Evolutionary conservation across 106 monocot species (phyloP), one percentile per base, ranked within the genome.

Genomic region (Chionographis japonica): DNA sequence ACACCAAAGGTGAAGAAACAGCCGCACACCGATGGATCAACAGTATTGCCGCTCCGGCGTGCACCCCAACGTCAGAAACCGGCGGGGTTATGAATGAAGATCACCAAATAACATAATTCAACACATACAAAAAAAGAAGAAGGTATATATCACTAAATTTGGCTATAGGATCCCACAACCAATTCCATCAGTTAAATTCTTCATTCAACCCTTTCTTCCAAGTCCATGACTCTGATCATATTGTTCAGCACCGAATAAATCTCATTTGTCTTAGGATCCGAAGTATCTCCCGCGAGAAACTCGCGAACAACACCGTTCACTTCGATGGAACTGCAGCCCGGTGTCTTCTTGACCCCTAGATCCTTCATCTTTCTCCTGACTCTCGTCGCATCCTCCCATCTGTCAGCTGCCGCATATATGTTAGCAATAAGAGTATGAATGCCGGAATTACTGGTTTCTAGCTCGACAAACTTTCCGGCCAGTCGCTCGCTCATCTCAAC

Each of bases 251-350:
- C 39, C 18, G 16, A 59, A 37, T 52, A 58, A 6, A 81, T 61
- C 46, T 68, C 62, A 36, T 51, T 12, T n/a, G 4, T 68, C 37
- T 58, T 66, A 15, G 72, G 64, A 56, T 75, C 65, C 41, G 60
- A 65, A 37, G 54, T 54, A 69, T 87, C 86, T 38, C 80, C 74
- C 2, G 71, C 67, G 13, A 78, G 14, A 65, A 84, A 88, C 68
- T 89, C 85, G 42, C 67, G 35, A 17, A 77, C 49, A 7, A 50
- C 17, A 35, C 76, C 77, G 67, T 68, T 62, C 19, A 83, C 58
- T 62, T 87, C 83, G 8, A 87, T 68, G 3, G 73, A 83, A 66
- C 87, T 87, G 60, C 76, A 83, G 12, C 80, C 83, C 8, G 80
- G 71, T 51, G 66, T 70, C 55, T 80, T 87, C 75, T 74, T 87